Percentiles rank a stretch among this genome's conserved stretches.
Conservation (phyloP, 202 grass and related monocot species). For the Setaria italica region DNA sequence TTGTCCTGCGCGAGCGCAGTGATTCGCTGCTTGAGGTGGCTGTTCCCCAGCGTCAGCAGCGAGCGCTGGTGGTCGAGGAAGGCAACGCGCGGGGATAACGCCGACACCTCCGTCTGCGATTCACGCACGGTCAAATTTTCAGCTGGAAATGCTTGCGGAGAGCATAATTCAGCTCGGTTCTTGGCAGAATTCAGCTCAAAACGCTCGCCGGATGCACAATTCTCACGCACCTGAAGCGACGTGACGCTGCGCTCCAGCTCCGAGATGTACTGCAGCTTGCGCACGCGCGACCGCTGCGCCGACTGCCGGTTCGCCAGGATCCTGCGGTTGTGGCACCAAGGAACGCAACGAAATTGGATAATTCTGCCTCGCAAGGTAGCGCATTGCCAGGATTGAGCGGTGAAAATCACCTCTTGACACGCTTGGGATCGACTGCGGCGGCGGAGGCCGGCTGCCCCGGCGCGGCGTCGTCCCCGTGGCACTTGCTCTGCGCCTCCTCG, state of each 20-base stretch:
- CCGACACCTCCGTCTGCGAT: slow-evolving; percentile 78
- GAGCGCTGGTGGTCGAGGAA: slow-evolving; percentile 97
- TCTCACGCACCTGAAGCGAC: slow-evolving; percentile 73
- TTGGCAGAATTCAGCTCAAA: not conserved
- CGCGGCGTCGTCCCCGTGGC: slow-evolving; percentile 43
- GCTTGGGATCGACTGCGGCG: slow-evolving; percentile 64
- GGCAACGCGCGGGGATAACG: slow-evolving; percentile 82
- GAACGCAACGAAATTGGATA: not conserved
- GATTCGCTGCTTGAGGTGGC: slow-evolving; percentile 90
- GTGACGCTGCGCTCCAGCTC: slow-evolving; percentile 91
- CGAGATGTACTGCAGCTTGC: slow-evolving; percentile 96
- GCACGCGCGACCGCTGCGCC: slow-evolving; percentile 91
- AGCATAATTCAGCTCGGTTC: not conserved
- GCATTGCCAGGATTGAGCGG: slow-evolving; percentile 36
- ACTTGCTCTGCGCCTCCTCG: slow-evolving; percentile 78
- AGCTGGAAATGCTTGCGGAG: not conserved
- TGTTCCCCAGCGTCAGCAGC: slow-evolving; percentile 87
- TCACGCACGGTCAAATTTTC: not conserved
- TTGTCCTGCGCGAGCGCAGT: slow-evolving; percentile 91
- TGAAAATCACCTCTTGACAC: slow-evolving; percentile 74
- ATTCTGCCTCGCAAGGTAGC: not conserved
- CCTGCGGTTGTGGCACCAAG: slow-evolving; percentile 34
- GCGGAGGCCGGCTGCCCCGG: slow-evolving; percentile 20
- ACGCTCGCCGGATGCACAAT: not conserved
- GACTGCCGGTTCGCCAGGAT: slow-evolving; percentile 95